A percentile compares a stretch with the other conserved stretches of the same genome.
Evolutionary conservation across 208 protist genomes (phyloP).

Genomic region (Tritrichomonas foetus): DNA sequence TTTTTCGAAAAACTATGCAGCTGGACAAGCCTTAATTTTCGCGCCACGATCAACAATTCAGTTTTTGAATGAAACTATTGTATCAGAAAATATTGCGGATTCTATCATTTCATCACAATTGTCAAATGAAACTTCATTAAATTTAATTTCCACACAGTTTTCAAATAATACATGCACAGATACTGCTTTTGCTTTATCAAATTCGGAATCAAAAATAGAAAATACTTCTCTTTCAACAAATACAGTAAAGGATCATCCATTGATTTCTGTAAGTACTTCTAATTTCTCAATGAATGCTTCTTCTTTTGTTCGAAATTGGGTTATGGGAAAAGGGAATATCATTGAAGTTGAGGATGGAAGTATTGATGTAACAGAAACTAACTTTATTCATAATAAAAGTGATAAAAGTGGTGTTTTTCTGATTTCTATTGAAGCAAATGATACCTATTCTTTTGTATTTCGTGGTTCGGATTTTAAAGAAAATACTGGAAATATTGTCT

Average conservation of each 20-base stretch:
- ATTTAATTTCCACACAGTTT: neutral
- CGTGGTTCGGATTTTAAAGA: neutral
- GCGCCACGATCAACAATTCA: neutral
- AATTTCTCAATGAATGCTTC: neutral
- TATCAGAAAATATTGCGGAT: neutral
- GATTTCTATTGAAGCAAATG: neutral
- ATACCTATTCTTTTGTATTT: neutral
- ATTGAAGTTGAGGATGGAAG: neutral
- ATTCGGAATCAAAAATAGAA: neutral
- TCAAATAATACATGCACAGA: neutral
- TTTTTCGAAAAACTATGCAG: neutral
- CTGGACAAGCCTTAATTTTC: neutral
- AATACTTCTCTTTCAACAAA: neutral
- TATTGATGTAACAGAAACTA: neutral
- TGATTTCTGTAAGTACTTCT: neutral
- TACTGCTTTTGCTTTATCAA: neutral
- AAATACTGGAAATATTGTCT: neutral
- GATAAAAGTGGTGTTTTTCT: neutral
- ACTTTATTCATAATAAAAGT: neutral
- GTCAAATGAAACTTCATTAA: slow-evolving; percentile 20
- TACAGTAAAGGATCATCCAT: neutral
- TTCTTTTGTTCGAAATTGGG: neutral
- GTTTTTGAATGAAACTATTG: neutral
- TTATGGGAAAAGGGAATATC: neutral
- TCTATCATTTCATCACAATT: neutral